Base-by-base conservation (phyloP, 345 rosid species). In the Gossypium rotundifolium region DNA sequence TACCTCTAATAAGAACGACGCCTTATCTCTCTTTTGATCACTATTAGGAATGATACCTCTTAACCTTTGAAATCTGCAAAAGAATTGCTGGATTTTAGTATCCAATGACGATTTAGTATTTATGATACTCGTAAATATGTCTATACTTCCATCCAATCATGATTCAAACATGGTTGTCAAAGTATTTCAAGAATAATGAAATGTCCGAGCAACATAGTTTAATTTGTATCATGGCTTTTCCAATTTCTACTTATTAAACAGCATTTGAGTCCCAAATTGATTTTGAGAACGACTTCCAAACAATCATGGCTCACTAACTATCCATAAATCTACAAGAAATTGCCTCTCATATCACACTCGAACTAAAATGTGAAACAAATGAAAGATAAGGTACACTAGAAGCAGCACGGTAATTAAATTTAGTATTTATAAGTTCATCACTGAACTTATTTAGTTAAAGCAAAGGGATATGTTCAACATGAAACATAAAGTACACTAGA, bases 31-130 rank as follows among this genome's bases (percentile, higher is more conserved):
- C 83, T 93, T 96, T 54, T 96, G 99, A 75, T 96, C 98, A 13
- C 91, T 81, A 70, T 88, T 93, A 49, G 99, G 99, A 74, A 96
- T 90, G 33, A 96, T 84, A 42, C 82, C 91, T 77, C 97, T 90
- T 82, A 96, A 80, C 90, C 49, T 89, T 83, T 91, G 99, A 86
- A 96, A 96, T 81, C 99, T 96, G 89, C 81, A 79, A 2, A 68
- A 57, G 14, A 52, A 40, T n/a, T 38, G 33, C 53, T 29, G 57
- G 58, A 8, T 48, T 44, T 51, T 68, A 72, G 13, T 38, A 2
- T 44, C 71, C 14, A 11, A 73, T 16, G 16, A 16, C 42, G 77
- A 58, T 4, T 53, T 44, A 42, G 55, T 22, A 42, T 3, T 55
- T 20, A 55, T 18, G 60, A 8, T 55, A 6, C 40, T 33, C 40